Conservation (phyloP, 148 eudicot species). For the Silene latifolia region DNA sequence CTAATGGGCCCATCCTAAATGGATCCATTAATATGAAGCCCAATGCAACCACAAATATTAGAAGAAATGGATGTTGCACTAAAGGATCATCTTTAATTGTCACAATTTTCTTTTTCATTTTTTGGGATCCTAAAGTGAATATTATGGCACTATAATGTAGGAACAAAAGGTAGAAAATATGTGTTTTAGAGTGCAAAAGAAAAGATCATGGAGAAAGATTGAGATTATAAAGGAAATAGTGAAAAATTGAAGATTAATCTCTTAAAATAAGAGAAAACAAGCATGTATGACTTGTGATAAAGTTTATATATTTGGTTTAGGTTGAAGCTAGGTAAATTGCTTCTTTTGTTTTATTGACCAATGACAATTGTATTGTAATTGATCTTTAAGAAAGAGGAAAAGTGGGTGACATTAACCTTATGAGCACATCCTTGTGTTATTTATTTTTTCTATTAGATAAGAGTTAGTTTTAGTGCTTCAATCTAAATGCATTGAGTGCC, state of each 20-base stretch:
- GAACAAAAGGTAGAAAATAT: conserved; percentile 26
- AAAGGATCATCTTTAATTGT: conserved; percentile 38
- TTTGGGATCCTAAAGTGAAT: background rate
- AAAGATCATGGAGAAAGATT: conserved; percentile 5
- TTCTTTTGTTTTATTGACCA: conserved; percentile 17
- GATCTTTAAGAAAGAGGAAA: background rate
- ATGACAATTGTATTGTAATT: conserved; percentile 19
- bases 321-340: conserved; percentile 24
- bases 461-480: conserved; percentile 8
- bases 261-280: conserved; percentile 17
- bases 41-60: conserved; percentile 38
- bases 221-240: conserved; percentile 13
- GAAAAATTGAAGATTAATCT: conserved; percentile 7
- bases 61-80: conserved; percentile 53
- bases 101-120: conserved; percentile 35
- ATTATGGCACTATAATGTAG: background rate
- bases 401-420: conserved; percentile 8
- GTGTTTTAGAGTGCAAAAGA: background rate
- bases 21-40: conserved; percentile 76
- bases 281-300: conserved; percentile 26
- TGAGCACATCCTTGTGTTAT: conserved; percentile 5
- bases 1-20: conserved; percentile 66
- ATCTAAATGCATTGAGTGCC: too few species aligned
- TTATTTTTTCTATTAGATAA: background rate
- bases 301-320: conserved; percentile 24